Evolutionary conservation across 768 basidiomycete species (phyloP), one percentile per base, ranked within the genome.

Genomic region (Lactarius indigo): DNA sequence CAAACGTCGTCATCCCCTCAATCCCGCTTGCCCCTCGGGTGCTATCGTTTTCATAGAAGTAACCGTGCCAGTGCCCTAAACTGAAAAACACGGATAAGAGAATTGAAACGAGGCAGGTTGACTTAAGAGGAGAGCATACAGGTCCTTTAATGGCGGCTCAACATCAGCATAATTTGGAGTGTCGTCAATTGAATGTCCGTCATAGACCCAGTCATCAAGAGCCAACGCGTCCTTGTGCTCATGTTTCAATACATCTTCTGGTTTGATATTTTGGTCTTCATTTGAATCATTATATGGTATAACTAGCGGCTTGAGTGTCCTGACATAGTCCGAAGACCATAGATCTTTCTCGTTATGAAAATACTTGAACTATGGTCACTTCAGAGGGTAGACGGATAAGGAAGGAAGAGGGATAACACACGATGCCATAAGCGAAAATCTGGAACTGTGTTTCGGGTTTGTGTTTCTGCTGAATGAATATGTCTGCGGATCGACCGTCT

Each of bases 361-460:
- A 26, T 59, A 64, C 10, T 62, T 59, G 64, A 69, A 68, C 69
- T 70, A 42, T 12, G 44, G 52, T 3, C 7, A 54, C 6, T 15
- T 57, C 54, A 59, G 44, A 37, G 39, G 4, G 44, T 37, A 33
- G 47, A 26, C 18, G 3, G 2, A 28, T 12, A 2, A 31, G 15
- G 10, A 59, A 20, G 8, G 17, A 30, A 31, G 57, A 7, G 20
- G 31, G 50, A 59, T 23, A 17, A 70, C 57, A 41, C 18, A 73
- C 72, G 1, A 71, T 57, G 7, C 72, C 72, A 17, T 64, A 35
- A 1, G 72, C 73, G 56, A 73, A 73, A 30, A 20, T 64, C 44
- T 71, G 57, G 61, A 73, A 70, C 30, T 73, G 72, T n/a, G 52
- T 60, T 8, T 70, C 66, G 3, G 56, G 15, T 30, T 73, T 70